Conservation (phyloP, 805 yeast genomes). For the Yamadazyma tumulicola region DNA sequence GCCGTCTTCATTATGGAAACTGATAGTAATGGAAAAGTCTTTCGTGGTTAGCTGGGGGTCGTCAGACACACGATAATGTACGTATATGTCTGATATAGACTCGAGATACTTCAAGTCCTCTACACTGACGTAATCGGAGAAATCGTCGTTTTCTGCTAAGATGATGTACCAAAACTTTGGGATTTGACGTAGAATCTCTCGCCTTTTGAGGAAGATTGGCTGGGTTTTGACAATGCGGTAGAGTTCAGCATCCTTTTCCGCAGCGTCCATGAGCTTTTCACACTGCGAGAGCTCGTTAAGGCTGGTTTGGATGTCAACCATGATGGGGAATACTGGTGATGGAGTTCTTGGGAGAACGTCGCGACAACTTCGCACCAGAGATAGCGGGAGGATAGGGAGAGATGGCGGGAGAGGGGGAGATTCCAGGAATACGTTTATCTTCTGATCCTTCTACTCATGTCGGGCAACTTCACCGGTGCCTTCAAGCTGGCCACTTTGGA, state of each 20-base stretch:
- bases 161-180: constrained; percentile 89
- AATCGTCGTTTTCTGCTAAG: constrained; percentile 77
- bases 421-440: too few relatives aligned
- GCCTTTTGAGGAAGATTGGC: constrained; percentile 56
- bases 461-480: constrained; percentile 90
- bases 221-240: constrained; percentile 51
- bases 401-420: neutral
- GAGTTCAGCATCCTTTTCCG: constrained; percentile 59
- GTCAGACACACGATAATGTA: constrained; percentile 42
- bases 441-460: constrained; percentile 60
- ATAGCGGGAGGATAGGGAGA: neutral
- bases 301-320: constrained; percentile 22
- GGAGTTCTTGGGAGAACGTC: too few relatives aligned
- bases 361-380: too few relatives aligned
- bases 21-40: constrained; percentile 58
- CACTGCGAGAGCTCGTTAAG: constrained; percentile 49
- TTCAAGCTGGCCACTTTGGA: constrained; percentile 79
- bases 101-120: constrained; percentile 79
- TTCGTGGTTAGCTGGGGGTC: constrained; percentile 28
- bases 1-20: constrained; percentile 45
- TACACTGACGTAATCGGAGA: constrained; percentile 72
- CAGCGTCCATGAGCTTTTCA: constrained; percentile 55
- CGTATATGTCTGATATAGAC: constrained; percentile 57
- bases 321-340: constrained; percentile 3
- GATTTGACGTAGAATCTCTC: constrained; percentile 47